These are phyloP conservation scores for Chimonanthus praecox DNA, from an alignment of 164 flowering plant genomes.

Conservation along the genomic window DNA sequence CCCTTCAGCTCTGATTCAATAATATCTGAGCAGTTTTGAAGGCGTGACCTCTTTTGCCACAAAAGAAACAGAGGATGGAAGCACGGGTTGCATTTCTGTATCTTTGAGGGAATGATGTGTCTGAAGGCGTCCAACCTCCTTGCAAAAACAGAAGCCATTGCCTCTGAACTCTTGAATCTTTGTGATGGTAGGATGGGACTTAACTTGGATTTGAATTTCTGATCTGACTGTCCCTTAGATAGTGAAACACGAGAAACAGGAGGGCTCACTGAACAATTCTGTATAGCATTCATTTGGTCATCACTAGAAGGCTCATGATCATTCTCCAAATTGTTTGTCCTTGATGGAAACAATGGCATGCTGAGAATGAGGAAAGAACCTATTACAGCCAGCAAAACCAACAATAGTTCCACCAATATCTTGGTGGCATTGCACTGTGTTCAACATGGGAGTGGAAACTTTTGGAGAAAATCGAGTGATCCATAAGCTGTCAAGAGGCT, in stretches of 20 bases:
- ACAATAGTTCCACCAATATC: constrained; percentile 8
- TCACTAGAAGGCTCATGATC: constrained; percentile 16
- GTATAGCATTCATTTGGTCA: constrained; percentile 9
- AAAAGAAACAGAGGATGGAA: constrained; percentile 45
- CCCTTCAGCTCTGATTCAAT: constrained; percentile 43
- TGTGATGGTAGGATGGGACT: constrained; percentile 26
- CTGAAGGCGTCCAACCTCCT: constrained; percentile 67
- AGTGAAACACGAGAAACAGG: constrained; percentile 24
- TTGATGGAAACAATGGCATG: constrained; percentile 13
- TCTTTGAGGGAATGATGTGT: constrained; percentile 37
- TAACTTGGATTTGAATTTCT: constrained; percentile 18
- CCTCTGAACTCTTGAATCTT: constrained; percentile 42
- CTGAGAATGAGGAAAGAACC: constrained; percentile 15
- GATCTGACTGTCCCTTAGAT: constrained; percentile 16
- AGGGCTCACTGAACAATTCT: constrained; percentile 10
- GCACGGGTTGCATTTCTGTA: constrained; percentile 10
- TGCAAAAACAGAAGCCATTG: constrained; percentile 64
- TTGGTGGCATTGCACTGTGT: constrained; percentile 16
- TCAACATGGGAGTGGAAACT: constrained; percentile 16
- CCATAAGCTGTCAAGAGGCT: constrained; percentile 50
- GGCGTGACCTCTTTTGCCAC: constrained; percentile 64
- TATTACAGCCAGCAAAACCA: constrained; percentile 13
- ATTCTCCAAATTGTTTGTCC: constrained; percentile 16
- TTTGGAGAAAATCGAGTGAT: constrained; percentile 54
- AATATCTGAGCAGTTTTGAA: constrained; percentile 50